Conservation (phyloP, 148 eudicot species). For the Vaccinium darrowii region DNA sequence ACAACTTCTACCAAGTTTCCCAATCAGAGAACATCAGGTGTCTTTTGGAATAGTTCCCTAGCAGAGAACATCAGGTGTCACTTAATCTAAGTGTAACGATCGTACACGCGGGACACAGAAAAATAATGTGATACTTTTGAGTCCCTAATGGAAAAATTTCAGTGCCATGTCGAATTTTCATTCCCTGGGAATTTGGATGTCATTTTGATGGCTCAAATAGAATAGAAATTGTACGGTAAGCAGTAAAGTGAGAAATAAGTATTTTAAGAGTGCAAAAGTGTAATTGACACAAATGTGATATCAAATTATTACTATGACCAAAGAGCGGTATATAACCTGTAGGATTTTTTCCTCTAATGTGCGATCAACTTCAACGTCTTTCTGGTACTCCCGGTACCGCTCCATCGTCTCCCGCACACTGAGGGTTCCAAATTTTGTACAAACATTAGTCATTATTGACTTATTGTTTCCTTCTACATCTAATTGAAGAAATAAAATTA, state of each 20-base stretch:
- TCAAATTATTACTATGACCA: neutral
- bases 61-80: too few species aligned
- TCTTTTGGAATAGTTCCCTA: too few species aligned
- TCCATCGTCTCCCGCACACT: slow-evolving; percentile 74
- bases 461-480: neutral
- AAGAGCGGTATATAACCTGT: slow-evolving; percentile 44
- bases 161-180: neutral
- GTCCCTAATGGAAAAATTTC: neutral
- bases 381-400: slow-evolving; percentile 57
- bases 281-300: neutral
- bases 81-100: too few species aligned
- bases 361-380: slow-evolving; percentile 50
- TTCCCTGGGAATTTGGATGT: neutral
- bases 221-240: neutral
- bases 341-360: slow-evolving; percentile 46
- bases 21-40: too few species aligned
- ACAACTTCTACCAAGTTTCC: too few species aligned
- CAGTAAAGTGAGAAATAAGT: neutral
- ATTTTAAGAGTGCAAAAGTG: neutral
- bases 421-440: slow-evolving; percentile 13
- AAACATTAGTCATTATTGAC: neutral
- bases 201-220: neutral
- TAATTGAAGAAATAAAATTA: neutral
- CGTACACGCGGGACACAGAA: too few species aligned
- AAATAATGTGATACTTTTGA: too few species aligned